Base-by-base conservation (phyloP, 164 flowering plant genomes). In the Chloranthus sessilifolius region DNA sequence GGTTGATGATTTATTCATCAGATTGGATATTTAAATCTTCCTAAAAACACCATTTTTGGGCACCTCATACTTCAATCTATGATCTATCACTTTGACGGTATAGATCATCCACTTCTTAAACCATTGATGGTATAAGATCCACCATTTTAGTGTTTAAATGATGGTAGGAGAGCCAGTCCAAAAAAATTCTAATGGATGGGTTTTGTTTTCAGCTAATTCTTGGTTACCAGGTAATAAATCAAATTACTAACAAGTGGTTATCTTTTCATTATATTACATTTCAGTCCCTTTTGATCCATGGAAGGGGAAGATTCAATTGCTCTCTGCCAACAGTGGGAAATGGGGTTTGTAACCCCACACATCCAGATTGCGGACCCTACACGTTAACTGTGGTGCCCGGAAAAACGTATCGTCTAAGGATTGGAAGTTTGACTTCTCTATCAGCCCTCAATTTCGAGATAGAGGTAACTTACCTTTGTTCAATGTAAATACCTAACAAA, bases 231-330 rank as follows among this genome's bases (percentile, higher is more conserved):
- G 10, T 1, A 14, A n/a, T 24, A 14, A 25, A 26, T 6, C 0
- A 24, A 15, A n/a, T n/a, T n/a, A n/a, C n/a, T n/a, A n/a, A n/a
- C n/a, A n/a, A n/a, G n/a, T n/a, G n/a, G 14, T 15, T 35, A 9
- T 25, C 12, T 7, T 17, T 20, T 10, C 4, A 25, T 7, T 6
- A 12, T 14, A 4, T 45, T 23, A 3, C 50, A 24, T 65, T 71
- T 9, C 79, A 90, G 96, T 91, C 98, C 28, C 78, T 91, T 48
- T 52, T 91, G 57, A 83, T 91, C 12, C 79, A 91, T 59, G 98
- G 98, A 40, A 79, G 65, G 57, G 96, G 91, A 55, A 78, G 60
- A 45, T 91, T 65, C 75, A 63, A 83, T 36, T 88, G 98, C 67
- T 76, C 83, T 12, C 19, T n/a, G 1, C 31, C 67, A 17, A 21